phyloP scores from a whole-genome alignment of 768 basidiomycete species.

The Lactarius tabidus region DNA sequence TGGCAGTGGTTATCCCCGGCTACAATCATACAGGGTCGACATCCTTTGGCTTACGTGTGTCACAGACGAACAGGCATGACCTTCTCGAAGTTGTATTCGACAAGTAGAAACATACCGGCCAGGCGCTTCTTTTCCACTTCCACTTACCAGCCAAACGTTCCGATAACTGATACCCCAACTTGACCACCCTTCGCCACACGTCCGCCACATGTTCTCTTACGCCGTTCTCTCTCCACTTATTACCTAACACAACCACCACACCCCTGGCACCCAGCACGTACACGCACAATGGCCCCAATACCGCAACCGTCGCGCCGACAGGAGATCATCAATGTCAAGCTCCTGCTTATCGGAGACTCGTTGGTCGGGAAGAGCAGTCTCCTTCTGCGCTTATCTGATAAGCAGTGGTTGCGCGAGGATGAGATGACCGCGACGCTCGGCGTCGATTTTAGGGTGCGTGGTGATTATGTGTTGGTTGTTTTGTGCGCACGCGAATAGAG shows the following conservation, averaged over 20 bases:
- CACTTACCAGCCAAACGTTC: no score
- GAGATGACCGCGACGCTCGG: slow-evolving; percentile 83
- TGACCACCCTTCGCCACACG: no score
- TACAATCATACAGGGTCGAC: not conserved
- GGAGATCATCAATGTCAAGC: slow-evolving; percentile 62
- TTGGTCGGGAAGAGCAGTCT: slow-evolving; percentile 93
- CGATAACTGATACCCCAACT: no score
- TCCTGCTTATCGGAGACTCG: slow-evolving; percentile 81
- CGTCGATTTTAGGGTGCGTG: slow-evolving; percentile 75
- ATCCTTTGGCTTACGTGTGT: not conserved
- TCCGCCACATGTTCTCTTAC: no score
- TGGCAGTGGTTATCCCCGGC: no score
- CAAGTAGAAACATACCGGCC: not conserved
- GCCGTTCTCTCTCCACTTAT: no score
- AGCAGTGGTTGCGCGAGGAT: slow-evolving; percentile 90
- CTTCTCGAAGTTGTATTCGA: not conserved
- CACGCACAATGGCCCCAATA: slow-evolving; percentile 9
- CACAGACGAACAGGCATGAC: not conserved
- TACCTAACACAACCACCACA: not conserved
- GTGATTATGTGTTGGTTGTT: no score
- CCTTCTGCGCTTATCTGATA: slow-evolving; percentile 91
- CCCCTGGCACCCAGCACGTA: no score
- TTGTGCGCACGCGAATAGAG: no score
- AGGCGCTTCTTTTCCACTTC: no score
- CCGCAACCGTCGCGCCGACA: not conserved